phyloP scores from a whole-genome alignment of 2,329 filamentous ascomycete genomes.

The Penicillium sp. region DNA sequence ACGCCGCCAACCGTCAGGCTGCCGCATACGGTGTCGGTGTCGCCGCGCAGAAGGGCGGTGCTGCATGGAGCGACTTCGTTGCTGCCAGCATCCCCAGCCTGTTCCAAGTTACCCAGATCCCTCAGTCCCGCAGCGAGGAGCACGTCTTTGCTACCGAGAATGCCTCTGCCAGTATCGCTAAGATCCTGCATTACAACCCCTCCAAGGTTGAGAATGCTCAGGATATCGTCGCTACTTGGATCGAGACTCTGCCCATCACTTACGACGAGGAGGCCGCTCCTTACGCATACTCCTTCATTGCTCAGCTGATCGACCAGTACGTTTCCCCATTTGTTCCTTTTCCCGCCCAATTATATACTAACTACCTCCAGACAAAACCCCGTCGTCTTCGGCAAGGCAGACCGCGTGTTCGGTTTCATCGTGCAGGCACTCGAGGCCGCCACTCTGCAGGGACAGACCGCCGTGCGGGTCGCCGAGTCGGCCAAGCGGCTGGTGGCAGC shows the following conservation, averaged over 20 bases:
- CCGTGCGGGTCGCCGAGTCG: constrained; percentile 70
- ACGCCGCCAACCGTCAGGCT: constrained; percentile 90
- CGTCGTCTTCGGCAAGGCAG: constrained; percentile 71
- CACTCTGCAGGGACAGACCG: constrained; percentile 81
- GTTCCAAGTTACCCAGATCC: constrained; percentile 78
- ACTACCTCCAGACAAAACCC: constrained; percentile 69
- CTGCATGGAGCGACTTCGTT: constrained; percentile 83
- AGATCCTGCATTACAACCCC: constrained; percentile 89
- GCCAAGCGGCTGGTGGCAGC: constrained; percentile 74
- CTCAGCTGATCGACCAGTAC: constrained; percentile 91
- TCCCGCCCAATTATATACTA: constrained; percentile 9
- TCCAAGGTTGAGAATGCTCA: constrained; percentile 73
- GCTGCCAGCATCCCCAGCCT: constrained; percentile 75
- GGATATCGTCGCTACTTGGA: constrained; percentile 77
- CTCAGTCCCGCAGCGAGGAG: constrained; percentile 82
- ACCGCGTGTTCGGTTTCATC: constrained; percentile 79
- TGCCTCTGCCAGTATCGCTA: constrained; percentile 91
- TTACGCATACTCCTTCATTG: constrained; percentile 89
- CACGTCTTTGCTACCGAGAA: constrained; percentile 98
- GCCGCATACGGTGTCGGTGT: constrained; percentile 95
- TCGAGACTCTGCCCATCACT: constrained; percentile 83
- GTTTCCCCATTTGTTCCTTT: constrained; percentile 41
- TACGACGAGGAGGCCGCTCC: constrained; percentile 98
- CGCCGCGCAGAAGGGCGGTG: constrained; percentile 86
- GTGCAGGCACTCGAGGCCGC: constrained; percentile 88